Percentiles rank a stretch among this genome's conserved stretches.
These are phyloP conservation scores for Teunomyces pallodes DNA, from an alignment of 805 yeast species.

Conservation along the genomic window DNA sequence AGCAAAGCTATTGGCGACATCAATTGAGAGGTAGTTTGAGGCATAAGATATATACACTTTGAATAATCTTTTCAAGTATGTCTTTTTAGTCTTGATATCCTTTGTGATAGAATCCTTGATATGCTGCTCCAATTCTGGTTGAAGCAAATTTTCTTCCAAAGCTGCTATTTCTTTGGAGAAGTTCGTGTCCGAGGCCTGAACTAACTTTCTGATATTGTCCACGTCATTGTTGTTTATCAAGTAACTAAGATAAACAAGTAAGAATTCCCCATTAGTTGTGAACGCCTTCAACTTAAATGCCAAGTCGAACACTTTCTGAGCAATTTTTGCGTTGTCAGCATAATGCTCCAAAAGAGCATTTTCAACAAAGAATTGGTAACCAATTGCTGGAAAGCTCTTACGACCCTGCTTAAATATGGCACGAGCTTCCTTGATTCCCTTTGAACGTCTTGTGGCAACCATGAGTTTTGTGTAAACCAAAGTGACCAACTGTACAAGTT, in stretches of 20 bases:
- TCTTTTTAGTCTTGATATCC: conserved; percentile 22
- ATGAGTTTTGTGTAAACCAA: conserved; percentile 65
- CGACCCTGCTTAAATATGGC: conserved; percentile 67
- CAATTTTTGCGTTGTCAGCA: conserved; percentile 63
- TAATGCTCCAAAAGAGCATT: conserved; percentile 80
- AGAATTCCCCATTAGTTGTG: conserved; percentile 55
- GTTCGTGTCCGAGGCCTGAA: conserved; percentile 72
- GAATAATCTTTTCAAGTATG: conserved; percentile 28
- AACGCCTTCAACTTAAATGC: conserved; percentile 57
- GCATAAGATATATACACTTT: conserved; percentile 64
- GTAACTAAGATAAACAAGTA: conserved; percentile 69
- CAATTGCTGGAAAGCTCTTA: conserved; percentile 51
- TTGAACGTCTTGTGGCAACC: conserved; percentile 66
- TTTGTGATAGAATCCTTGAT: conserved; percentile 34
- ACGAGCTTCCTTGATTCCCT: conserved; percentile 73
- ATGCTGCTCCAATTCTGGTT: conserved; percentile 41
- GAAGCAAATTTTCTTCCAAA: conserved; percentile 20
- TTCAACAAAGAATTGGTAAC: conserved; percentile 76
- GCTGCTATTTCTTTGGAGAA: conserved; percentile 35
- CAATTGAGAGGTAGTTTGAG: conserved; percentile 64
- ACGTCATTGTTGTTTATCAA: conserved; percentile 65
- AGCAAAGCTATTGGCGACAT: conserved; percentile 65
- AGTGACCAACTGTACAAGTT: conserved; percentile 47
- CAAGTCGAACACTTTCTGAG: conserved; percentile 72
- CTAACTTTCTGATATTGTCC: conserved; percentile 73